Percentiles rank a stretch among this genome's conserved stretches.
Evolutionary conservation across 345 rosid genomes (phyloP).

Genomic region (Microcos paniculata): DNA sequence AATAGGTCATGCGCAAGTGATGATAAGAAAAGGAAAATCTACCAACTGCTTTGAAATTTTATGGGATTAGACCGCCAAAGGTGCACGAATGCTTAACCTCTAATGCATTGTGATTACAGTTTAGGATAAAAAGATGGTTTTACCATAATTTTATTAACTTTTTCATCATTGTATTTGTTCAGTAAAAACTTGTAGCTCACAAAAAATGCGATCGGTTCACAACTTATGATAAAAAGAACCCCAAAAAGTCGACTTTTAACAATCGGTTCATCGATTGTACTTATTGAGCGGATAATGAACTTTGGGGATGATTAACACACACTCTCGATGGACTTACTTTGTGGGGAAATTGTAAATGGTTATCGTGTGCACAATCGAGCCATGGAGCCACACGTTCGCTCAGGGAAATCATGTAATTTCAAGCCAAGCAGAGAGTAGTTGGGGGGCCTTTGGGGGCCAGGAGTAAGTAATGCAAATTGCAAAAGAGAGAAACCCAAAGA

Average conservation of each 20-base stretch:
- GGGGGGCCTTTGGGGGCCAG: slow-evolving; percentile 11
- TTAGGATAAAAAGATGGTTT: slow-evolving; percentile 16
- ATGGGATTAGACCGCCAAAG: background rate
- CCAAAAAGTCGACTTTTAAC: background rate
- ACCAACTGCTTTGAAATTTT: background rate
- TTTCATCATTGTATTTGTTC: slow-evolving; percentile 17
- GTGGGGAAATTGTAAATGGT: background rate
- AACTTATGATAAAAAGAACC: background rate
- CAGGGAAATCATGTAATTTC: slow-evolving; percentile 11
- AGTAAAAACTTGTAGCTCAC: background rate
- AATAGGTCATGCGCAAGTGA: background rate
- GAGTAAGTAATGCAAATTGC: background rate
- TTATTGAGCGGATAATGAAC: slow-evolving; percentile 25
- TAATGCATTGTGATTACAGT: slow-evolving; percentile 24
- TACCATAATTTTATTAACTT: slow-evolving; percentile 14
- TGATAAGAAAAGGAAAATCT: background rate
- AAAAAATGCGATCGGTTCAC: background rate
- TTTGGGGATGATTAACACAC: slow-evolving; percentile 11
- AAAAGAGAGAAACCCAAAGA: slow-evolving; percentile 11
- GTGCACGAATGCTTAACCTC: slow-evolving; percentile 25
- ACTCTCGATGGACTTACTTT: slow-evolving; percentile 1
- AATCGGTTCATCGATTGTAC: slow-evolving; percentile 11
- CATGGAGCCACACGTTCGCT: slow-evolving; percentile 34
- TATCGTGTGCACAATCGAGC: background rate
- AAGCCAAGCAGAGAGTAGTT: background rate